Base-by-base conservation (phyloP, 495 filamentous ascomycete genomes). In the Lasiosphaeria hispida region DNA sequence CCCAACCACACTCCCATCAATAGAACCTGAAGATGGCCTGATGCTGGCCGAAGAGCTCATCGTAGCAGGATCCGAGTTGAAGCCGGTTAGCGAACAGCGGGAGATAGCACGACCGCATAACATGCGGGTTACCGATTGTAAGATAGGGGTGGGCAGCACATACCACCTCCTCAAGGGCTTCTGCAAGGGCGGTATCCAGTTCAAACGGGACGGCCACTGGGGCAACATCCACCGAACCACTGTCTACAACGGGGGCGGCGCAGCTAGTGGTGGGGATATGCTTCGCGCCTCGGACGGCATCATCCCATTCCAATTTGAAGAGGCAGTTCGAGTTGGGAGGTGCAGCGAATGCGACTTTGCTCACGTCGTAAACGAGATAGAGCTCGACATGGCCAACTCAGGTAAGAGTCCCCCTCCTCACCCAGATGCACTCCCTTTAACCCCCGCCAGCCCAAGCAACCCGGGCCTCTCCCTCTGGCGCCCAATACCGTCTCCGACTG, bases 331-430 rank as follows among this genome's bases (percentile, higher is more conserved):
- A 7, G 61, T 70, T 10, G 66, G 62, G 3, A 58, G 65, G 2
- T 75, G 72, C 53, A 63, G 62, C 1, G 62, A 66, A 1, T 75
- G 72, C 49, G 62, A 63, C 19, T 75, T 72, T 55, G 63, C 65
- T 2, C 72, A 74, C 34, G 64, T 58, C 14, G 45, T 63, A 2
- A 61, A 71, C 13, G 71, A 73, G 38, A 58, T 71, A 4, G 59
- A 65, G 33, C 36, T 69, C 0, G 72, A 75, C 37, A 66, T 59
- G 15, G 54, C 37, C 13, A 48, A 60, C n/a, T 63, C 65, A 4
- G 43, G 72, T 74, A 59, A 69, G 66, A 19, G 18, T 30, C 41
- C 30, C 15, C 10, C n/a, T 35, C 11, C 17, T 35, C 35, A 14
- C 1, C n/a, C 23, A 10, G 4, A n/a, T 8, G 7, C 13, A 10